Conservation (phyloP, 768 basidiomycete genomes). For the Mrakia blollopis region DNA sequence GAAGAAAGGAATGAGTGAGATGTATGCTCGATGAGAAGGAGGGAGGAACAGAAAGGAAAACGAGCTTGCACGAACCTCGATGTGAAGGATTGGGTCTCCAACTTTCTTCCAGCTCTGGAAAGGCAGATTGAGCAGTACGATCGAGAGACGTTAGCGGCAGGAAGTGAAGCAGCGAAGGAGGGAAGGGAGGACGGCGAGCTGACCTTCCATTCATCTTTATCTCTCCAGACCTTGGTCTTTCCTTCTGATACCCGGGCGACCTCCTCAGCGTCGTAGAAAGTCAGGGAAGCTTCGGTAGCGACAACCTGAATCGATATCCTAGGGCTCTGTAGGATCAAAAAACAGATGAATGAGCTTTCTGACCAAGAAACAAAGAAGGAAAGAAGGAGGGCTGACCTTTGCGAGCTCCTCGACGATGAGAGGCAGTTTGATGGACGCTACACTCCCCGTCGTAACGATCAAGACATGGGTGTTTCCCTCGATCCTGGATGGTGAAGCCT, state of each 20-base stretch:
- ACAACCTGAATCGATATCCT: conserved; percentile 77
- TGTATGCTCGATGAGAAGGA: background rate
- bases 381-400: conserved; percentile 49
- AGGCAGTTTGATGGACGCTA: conserved; percentile 89
- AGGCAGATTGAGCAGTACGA: too few species aligned
- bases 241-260: conserved; percentile 45
- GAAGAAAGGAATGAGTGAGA: background rate
- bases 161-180: too few species aligned
- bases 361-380: background rate
- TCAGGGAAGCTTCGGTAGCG: conserved; percentile 68
- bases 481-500: background rate
- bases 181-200: conserved; percentile 39
- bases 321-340: conserved; percentile 53
- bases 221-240: conserved; percentile 66
- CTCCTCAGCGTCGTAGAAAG: conserved; percentile 63
- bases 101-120: conserved; percentile 55
- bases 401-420: conserved; percentile 76
- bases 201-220: conserved; percentile 90
- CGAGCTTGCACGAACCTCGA: conserved; percentile 64
- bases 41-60: background rate
- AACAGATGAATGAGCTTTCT: background rate
- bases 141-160: background rate
- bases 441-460: conserved; percentile 86
- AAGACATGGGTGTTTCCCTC: conserved; percentile 54
- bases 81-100: conserved; percentile 91